Evolutionary conservation across 495 filamentous ascomycete species (phyloP).

Genomic region (Lasiosphaeriaceae sp.): DNA sequence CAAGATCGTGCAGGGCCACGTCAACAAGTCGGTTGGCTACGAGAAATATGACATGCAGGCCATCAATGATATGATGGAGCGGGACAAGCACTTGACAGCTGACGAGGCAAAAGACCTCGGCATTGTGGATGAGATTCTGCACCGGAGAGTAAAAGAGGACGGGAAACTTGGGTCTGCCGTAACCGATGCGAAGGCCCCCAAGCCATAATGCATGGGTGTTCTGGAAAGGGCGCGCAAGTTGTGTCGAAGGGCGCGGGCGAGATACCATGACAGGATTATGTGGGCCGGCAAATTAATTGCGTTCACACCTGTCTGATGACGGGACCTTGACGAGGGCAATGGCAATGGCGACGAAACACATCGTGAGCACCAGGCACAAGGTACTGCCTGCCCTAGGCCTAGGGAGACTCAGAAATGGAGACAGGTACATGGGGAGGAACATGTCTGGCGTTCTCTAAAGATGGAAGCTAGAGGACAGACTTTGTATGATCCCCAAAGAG

Average conservation of each 20-base stretch:
- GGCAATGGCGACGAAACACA: no score
- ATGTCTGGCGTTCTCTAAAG: no score
- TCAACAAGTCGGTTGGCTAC: slow-evolving; percentile 66
- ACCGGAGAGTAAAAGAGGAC: slow-evolving; percentile 37
- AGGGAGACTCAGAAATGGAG: no score
- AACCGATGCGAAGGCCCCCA: slow-evolving; percentile 10
- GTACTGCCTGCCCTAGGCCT: no score
- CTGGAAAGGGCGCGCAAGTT: not conserved
- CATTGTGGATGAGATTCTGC: slow-evolving; percentile 85
- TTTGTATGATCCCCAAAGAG: no score
- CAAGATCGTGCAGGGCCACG: slow-evolving; percentile 79
- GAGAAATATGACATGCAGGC: slow-evolving; percentile 63
- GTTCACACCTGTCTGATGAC: no score
- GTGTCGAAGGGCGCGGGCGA: not conserved
- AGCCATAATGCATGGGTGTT: slow-evolving; percentile 15
- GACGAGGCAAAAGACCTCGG: slow-evolving; percentile 84
- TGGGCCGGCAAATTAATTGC: no score
- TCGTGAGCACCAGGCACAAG: no score
- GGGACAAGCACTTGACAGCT: slow-evolving; percentile 90
- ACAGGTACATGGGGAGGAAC: no score
- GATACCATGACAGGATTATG: not conserved
- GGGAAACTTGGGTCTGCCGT: slow-evolving; percentile 18
- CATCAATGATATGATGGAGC: slow-evolving; percentile 91
- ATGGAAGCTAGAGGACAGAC: no score
- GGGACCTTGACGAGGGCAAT: no score